These are phyloP conservation scores for Rhynchosporium graminicola DNA, from an alignment of 2,329 filamentous ascomycete genomes.

Conservation along the genomic window DNA sequence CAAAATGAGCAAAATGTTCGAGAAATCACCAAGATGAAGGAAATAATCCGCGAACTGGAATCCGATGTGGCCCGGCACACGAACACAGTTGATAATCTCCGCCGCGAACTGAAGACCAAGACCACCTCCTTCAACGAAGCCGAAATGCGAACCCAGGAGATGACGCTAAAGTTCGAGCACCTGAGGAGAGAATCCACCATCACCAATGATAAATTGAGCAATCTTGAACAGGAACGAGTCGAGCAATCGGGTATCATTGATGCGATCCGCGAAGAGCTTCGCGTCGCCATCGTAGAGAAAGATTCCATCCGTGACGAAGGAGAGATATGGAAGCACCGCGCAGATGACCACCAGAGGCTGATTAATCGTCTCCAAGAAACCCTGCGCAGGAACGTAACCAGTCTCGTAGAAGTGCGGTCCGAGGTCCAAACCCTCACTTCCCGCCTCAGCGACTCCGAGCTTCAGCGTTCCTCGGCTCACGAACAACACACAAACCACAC, in stretches of 20 bases:
- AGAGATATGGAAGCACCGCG: not conserved
- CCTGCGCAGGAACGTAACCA: not conserved
- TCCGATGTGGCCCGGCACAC: not conserved
- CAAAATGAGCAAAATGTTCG: not conserved
- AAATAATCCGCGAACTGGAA: not conserved
- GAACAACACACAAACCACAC: not conserved
- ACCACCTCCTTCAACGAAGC: not conserved
- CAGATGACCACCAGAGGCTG: not conserved
- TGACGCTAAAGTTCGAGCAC: not conserved
- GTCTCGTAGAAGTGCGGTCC: conserved; percentile 6
- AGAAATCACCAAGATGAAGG: conserved; percentile 2
- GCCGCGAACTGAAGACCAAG: conserved; percentile 1
- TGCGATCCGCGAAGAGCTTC: not conserved
- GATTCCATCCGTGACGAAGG: not conserved
- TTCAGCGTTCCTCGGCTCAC: not conserved
- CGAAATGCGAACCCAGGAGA: not conserved
- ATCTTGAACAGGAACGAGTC: not conserved
- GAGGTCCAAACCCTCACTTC: not conserved
- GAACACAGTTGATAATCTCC: not conserved
- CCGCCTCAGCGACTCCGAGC: not conserved
- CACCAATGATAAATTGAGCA: not conserved
- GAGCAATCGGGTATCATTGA: not conserved
- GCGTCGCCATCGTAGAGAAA: not conserved
- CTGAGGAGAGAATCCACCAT: not conserved
- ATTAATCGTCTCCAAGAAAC: conserved; percentile 3